phyloP scores from a whole-genome alignment of 1,284 basidiomycete species.

The Moesziomyces sp. region DNA sequence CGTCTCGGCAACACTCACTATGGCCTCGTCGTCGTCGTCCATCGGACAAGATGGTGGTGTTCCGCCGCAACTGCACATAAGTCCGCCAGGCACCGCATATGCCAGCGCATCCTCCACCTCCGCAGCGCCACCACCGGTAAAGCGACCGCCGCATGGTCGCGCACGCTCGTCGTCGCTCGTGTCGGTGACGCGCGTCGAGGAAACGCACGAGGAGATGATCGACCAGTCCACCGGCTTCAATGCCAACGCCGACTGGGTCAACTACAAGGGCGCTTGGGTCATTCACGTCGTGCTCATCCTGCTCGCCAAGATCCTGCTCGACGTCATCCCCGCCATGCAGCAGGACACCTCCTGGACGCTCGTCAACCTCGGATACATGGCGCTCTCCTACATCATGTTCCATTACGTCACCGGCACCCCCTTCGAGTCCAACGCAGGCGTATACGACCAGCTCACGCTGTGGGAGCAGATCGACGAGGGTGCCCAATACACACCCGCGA shows the following conservation, averaged over 20 bases:
- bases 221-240: conserved; percentile 72
- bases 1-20: not conserved
- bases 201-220: conserved; percentile 69
- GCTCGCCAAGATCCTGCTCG: conserved; percentile 88
- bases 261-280: conserved; percentile 95
- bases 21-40: conserved; percentile 11
- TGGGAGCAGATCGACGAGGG: conserved; percentile 99
- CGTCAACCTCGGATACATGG: conserved; percentile 90
- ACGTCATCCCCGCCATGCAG: conserved; percentile 91
- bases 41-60: conserved; percentile 3
- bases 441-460: conserved; percentile 94
- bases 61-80: conserved; percentile 40
- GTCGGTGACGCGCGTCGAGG: conserved; percentile 68
- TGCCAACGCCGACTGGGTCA: conserved; percentile 97
- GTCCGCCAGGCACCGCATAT: conserved; percentile 29
- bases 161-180: conserved; percentile 63
- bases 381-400: conserved; percentile 97
- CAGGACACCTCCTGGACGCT: conserved; percentile 96
- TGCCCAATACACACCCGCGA: conserved; percentile 96
- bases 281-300: conserved; percentile 95
- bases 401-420: conserved; percentile 98
- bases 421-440: conserved; percentile 86
- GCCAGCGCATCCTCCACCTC: conserved; percentile 17
- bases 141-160: conserved; percentile 27
- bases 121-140: conserved; percentile 34